A percentile compares a stretch with the other conserved stretches of the same genome.
Evolutionary conservation across 2,329 filamentous ascomycete genomes (phyloP).

Genomic region (Aschersonia sp.): DNA sequence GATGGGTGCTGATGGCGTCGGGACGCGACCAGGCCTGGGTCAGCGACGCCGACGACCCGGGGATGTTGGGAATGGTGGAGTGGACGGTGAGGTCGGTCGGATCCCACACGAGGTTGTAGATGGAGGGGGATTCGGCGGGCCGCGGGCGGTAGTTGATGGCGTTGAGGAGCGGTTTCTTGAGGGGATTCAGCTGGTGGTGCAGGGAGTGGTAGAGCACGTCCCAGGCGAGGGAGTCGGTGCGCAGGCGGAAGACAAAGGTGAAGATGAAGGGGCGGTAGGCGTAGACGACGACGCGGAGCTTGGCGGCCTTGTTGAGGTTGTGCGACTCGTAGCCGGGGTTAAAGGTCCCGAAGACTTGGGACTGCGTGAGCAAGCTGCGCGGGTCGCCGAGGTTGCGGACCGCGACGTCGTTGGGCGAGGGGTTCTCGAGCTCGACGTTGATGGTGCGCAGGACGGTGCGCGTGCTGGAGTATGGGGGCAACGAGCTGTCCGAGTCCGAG

Average conservation of each 20-base stretch:
- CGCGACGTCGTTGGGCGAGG: conserved; percentile 26
- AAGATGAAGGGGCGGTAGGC: conserved; percentile 65
- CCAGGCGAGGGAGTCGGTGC: conserved; percentile 42
- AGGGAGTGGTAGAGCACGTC: conserved; percentile 43
- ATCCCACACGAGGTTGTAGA: conserved; percentile 31
- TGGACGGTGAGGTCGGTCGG: not conserved
- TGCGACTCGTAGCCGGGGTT: conserved; percentile 21
- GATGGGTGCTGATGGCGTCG: conserved; percentile 51
- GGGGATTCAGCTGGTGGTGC: conserved; percentile 44
- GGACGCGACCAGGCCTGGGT: conserved; percentile 35
- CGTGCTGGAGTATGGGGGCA: conserved; percentile 25
- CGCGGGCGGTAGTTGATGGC: conserved; percentile 44
- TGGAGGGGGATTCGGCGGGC: conserved; percentile 21
- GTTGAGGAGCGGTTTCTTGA: conserved; percentile 38
- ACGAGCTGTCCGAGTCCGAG: conserved; percentile 15
- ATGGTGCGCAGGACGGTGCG: conserved; percentile 52
- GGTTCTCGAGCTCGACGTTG: conserved; percentile 46
- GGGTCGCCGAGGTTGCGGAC: conserved; percentile 29
- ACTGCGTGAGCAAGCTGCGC: conserved; percentile 15
- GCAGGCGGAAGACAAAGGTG: conserved; percentile 51
- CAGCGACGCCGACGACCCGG: not conserved
- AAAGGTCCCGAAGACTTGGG: conserved; percentile 19
- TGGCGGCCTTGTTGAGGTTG: conserved; percentile 38
- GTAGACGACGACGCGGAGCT: conserved; percentile 58
- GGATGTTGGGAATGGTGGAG: not conserved